Evolutionary conservation across 208 protist species (phyloP).

Genomic region (Leishmania braziliensis): DNA sequence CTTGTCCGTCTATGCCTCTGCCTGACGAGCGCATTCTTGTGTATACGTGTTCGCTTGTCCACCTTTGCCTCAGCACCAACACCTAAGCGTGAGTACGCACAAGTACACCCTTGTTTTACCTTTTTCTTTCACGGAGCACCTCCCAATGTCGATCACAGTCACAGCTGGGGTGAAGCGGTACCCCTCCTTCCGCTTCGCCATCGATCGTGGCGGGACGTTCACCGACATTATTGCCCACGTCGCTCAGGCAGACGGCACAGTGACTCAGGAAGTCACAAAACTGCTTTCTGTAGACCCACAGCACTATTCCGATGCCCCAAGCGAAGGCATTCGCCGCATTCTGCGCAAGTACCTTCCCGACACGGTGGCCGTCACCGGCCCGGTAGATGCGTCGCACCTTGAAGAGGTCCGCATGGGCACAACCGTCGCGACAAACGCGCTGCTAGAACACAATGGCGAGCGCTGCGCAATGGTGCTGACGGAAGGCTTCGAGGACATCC

Average conservation of each 20-base stretch:
- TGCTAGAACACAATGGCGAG: conserved; percentile 95
- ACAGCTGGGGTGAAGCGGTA: conserved; percentile 18
- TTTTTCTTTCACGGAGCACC: neutral
- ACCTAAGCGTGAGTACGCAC: neutral
- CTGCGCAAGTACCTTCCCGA: conserved; percentile 57
- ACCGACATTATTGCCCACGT: conserved; percentile 94
- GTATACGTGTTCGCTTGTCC: neutral
- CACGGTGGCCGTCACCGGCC: conserved; percentile 26
- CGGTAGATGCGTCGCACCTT: conserved; percentile 76
- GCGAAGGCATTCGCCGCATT: conserved; percentile 94
- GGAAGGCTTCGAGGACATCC: conserved; percentile 92
- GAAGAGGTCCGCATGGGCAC: conserved; percentile 96
- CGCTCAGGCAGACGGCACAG: conserved; percentile 28
- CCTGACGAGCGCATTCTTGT: neutral
- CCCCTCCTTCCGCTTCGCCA: conserved; percentile 72
- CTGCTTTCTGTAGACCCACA: conserved; percentile 93
- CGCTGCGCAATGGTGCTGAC: conserved; percentile 91
- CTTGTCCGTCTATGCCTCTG: neutral
- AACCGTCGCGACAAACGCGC: conserved; percentile 96
- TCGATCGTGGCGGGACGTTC: conserved; percentile 96
- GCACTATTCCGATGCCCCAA: conserved; percentile 95
- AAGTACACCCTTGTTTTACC: neutral
- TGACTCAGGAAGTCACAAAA: conserved; percentile 79
- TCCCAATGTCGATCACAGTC: conserved; percentile 2
- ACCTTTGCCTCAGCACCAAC: neutral